A percentile compares a stretch with the other conserved stretches of the same genome.
Evolutionary conservation across 2,329 filamentous ascomycete species (phyloP).

Genomic region (Neonectria hederae): DNA sequence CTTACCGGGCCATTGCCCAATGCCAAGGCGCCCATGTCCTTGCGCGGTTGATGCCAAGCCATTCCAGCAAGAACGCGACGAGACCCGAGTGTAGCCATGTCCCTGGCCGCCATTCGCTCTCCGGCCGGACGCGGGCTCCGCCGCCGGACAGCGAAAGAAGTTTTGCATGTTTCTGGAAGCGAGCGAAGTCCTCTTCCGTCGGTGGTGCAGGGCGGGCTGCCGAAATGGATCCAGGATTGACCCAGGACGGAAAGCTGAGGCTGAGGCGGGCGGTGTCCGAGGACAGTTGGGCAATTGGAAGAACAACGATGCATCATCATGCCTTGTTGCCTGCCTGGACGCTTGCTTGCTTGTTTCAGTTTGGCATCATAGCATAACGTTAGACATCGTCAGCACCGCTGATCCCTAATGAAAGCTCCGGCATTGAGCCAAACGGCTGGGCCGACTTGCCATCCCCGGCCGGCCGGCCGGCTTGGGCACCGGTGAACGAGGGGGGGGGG

Average conservation of each 20-base stretch:
- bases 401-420: not conserved
- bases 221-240: slow-evolving; percentile 1
- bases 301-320: too few relatives aligned
- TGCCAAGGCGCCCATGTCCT: not conserved
- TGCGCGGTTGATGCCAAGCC: not conserved
- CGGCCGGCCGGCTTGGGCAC: not conserved
- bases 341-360: too few relatives aligned
- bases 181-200: not conserved
- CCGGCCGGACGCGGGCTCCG: slow-evolving; percentile 7
- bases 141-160: slow-evolving; percentile 5
- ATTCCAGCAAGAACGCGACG: too few relatives aligned
- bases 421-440: slow-evolving; percentile 5
- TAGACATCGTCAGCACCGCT: not conserved
- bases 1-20: not conserved
- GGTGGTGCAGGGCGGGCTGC: slow-evolving; percentile 2
- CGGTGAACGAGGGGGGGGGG: not conserved
- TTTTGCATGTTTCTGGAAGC: slow-evolving; percentile 25
- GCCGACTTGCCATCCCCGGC: slow-evolving; percentile 1
- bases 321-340: not conserved
- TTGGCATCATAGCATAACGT: too few relatives aligned
- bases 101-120: not conserved
- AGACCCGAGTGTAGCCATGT: not conserved
- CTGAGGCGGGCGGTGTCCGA: not conserved
- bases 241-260: not conserved
- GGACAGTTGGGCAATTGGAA: not conserved